Base-by-base conservation (phyloP, 495 filamentous ascomycete genomes). In the Pseudomonodictys pantanalensis region DNA sequence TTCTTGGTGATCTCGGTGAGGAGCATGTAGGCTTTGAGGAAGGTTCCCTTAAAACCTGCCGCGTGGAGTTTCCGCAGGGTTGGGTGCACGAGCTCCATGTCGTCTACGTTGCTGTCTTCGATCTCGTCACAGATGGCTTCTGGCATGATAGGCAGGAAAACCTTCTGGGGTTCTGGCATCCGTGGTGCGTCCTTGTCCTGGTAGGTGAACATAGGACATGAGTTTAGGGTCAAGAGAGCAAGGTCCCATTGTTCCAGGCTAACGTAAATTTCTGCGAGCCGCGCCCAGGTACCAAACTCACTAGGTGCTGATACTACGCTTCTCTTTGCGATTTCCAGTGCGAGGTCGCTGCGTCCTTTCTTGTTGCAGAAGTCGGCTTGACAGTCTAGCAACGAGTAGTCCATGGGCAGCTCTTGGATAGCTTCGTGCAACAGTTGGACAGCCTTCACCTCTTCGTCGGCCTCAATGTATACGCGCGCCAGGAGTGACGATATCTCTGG, bases 151-250 rank as follows among this genome's bases (percentile, higher is more conserved):
- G 93, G 93, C 20, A 98, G 83, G 68, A 88, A 83, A 55, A 97
- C 86, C 49, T 89, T 89, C 47, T 83, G 83, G 0, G 92, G 91
- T 62, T 93, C 90, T 18, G 93, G 93, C 87, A 96, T 91, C 55
- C 92, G 80, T 17, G 93, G 93, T 6, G 90, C 84, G 70, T 98
- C 93, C 65, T 96, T 97, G 71, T 98, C 93, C 71, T 97, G 92
- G 73, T 97, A 97, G 7, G 93, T 97, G 71, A 98, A 98, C 93
- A 98, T 98, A 3, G 93, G 93, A 62, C 95, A 98, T 2, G 92
- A 97, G 74, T 98, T 98, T n/a, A 98, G 79, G 4, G 95, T 98
- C 8, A 96, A 83, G 17, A 98, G 80, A 1, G 95, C 93, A 33
- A 88, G 68, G 65, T 97, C 93, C 89, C 92, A 98, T 70, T 92